Percentiles rank a stretch among this genome's conserved stretches.
These are phyloP conservation scores for Urochloa ruziziensis DNA, from an alignment of 176 grass and related monocot genomes.

Conservation along the genomic window DNA sequence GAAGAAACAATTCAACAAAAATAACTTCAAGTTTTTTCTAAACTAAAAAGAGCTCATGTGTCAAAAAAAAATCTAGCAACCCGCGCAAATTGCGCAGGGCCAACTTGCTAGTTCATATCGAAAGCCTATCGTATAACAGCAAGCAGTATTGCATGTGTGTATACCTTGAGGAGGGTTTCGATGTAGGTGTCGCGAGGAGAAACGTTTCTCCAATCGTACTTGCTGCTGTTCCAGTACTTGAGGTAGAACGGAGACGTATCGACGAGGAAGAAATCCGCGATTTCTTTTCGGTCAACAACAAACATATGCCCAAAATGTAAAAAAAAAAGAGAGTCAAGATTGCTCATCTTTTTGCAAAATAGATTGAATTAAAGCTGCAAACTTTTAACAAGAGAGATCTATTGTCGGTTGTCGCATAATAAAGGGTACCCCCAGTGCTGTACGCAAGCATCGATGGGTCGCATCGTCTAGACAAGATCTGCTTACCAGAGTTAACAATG, in stretches of 20 bases:
- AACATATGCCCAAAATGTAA: no score
- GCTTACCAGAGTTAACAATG: slow-evolving; percentile 31
- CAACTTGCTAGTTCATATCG: no score
- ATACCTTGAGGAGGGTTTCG: slow-evolving; percentile 44
- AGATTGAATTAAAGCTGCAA: neutral
- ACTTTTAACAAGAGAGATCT: neutral
- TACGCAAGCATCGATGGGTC: no score
- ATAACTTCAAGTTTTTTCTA: no score
- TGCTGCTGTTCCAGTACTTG: slow-evolving; percentile 75
- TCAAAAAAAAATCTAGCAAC: no score
- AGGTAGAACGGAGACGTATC: slow-evolving; percentile 75
- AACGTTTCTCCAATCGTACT: slow-evolving; percentile 83
- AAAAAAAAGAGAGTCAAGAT: neutral
- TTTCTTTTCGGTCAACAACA: neutral
- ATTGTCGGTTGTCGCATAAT: neutral
- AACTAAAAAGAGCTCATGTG: no score
- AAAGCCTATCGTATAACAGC: neutral
- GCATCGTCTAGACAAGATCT: no score
- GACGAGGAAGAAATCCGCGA: slow-evolving; percentile 80
- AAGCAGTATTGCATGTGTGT: neutral
- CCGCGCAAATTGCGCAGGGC: no score
- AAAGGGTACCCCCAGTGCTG: neutral
- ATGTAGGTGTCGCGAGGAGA: slow-evolving; percentile 75
- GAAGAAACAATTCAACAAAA: no score
- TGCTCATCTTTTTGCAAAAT: neutral